phyloP scores from a whole-genome alignment of 1,284 basidiomycete genomes.

The Malassezia dermatis region DNA sequence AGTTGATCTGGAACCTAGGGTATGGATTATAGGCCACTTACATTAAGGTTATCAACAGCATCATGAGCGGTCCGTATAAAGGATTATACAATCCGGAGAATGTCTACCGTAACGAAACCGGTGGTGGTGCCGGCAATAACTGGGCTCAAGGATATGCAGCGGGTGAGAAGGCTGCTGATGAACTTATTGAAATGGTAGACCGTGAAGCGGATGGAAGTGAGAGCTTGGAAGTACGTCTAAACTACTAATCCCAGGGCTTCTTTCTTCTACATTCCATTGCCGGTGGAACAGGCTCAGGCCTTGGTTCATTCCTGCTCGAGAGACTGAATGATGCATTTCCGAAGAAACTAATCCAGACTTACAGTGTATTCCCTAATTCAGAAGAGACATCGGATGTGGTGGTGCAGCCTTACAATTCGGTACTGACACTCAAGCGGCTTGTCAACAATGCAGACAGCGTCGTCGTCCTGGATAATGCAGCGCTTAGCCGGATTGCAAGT shows the following conservation, averaged over 20 bases:
- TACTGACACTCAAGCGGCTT: slow-evolving; percentile 86
- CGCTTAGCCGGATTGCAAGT: slow-evolving; percentile 77
- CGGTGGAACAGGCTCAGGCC: slow-evolving; percentile 92
- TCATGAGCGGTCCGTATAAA: slow-evolving; percentile 79
- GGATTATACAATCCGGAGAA: slow-evolving; percentile 97
- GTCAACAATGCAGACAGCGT: slow-evolving; percentile 95
- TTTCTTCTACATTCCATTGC: slow-evolving; percentile 98
- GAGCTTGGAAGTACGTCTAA: slow-evolving; percentile 69
- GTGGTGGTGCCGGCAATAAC: slow-evolving; percentile 95
- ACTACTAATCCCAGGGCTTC: slow-evolving; percentile 65
- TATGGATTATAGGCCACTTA: slow-evolving; percentile 49
- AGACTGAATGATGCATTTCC: slow-evolving; percentile 94
- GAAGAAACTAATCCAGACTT: slow-evolving; percentile 97
- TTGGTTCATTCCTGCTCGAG: slow-evolving; percentile 93
- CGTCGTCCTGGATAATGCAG: slow-evolving; percentile 93
- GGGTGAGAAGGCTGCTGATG: slow-evolving; percentile 86
- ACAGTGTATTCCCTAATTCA: slow-evolving; percentile 89
- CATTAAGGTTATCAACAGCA: slow-evolving; percentile 82
- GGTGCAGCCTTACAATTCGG: slow-evolving; percentile 92
- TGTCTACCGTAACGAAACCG: slow-evolving; percentile 86
- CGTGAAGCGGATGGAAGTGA: slow-evolving; percentile 97
- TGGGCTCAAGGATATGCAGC: slow-evolving; percentile 82
- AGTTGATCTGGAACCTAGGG: slow-evolving; percentile 93
- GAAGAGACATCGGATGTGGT: slow-evolving; percentile 47
- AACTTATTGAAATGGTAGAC: slow-evolving; percentile 98